Conservation (phyloP, 441 rosid genomes). For the Eruca vesicaria region DNA sequence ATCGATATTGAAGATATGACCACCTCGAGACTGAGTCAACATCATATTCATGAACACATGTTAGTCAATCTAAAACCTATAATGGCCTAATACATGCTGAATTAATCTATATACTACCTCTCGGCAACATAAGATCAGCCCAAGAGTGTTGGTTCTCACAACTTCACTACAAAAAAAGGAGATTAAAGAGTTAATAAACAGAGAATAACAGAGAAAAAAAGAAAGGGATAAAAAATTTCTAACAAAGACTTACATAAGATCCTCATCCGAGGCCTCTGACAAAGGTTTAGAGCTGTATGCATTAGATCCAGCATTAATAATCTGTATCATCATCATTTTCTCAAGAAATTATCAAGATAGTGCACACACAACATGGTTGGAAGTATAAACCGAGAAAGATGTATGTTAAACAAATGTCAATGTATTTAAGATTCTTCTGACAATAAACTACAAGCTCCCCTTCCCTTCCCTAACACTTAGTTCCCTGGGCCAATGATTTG, state of each 20-base stretch:
- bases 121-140: constrained; percentile 93
- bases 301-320: constrained; percentile 98
- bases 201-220: neutral
- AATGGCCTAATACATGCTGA: constrained; percentile 4
- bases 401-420: constrained; percentile 77
- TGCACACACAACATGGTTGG: neutral
- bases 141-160: constrained; percentile 91
- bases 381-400: neutral
- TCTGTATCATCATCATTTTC: constrained; percentile 64
- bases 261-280: constrained; percentile 88
- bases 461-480: constrained; percentile 78
- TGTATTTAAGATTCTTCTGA: constrained; percentile 61
- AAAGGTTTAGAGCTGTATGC: constrained; percentile 93
- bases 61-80: constrained; percentile 9
- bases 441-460: constrained; percentile 70
- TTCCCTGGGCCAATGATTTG: constrained; percentile 43
- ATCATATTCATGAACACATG: constrained; percentile 69
- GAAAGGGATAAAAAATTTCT: neutral
- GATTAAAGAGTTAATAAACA: constrained; percentile 3
- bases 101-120: constrained; percentile 53
- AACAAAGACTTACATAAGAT: constrained; percentile 64
- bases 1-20: constrained; percentile 92
- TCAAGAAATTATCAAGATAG: constrained; percentile 4
- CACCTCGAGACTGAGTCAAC: constrained; percentile 85
- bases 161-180: constrained; percentile 69